Conservation (phyloP, 345 rosid species). For the Aquilaria sinensis region DNA sequence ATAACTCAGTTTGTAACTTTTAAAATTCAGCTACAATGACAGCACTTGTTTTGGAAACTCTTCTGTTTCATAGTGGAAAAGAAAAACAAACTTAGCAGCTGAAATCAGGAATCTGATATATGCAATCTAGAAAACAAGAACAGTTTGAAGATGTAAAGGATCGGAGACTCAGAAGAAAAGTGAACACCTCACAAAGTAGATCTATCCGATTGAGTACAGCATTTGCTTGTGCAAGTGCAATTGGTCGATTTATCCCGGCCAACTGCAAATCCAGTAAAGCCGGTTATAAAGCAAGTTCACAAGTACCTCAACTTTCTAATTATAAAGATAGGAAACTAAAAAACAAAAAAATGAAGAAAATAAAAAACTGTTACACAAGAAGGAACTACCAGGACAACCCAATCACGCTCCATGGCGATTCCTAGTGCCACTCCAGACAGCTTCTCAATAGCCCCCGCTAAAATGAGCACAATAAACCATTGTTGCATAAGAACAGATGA, state of each 20-base stretch:
- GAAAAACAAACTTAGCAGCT: no score
- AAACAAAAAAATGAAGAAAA: slow-evolving; percentile 7
- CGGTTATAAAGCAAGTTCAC: neutral
- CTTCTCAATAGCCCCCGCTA: slow-evolving; percentile 79
- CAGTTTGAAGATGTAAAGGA: neutral
- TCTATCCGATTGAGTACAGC: slow-evolving; percentile 85
- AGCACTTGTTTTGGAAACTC: neutral
- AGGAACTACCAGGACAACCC: slow-evolving; percentile 85
- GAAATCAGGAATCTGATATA: neutral
- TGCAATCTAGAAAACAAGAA: neutral
- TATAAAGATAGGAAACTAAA: neutral
- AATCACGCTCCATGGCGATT: slow-evolving; percentile 88
- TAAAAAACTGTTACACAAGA: slow-evolving; percentile 3
- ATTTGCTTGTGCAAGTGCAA: slow-evolving; percentile 93
- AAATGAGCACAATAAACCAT: slow-evolving; percentile 73
- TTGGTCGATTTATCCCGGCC: slow-evolving; percentile 85
- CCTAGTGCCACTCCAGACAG: slow-evolving; percentile 82
- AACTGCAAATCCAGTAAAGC: slow-evolving; percentile 37
- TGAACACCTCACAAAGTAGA: slow-evolving; percentile 81
- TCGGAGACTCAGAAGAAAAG: neutral
- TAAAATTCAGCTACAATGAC: no score
- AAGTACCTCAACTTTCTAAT: slow-evolving; percentile 7
- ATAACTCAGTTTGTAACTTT: slow-evolving; percentile 3
- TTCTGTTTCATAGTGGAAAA: no score
- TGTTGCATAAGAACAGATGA: slow-evolving; percentile 64